Conservation (phyloP, 1,284 basidiomycete genomes). For the Agroathelia rolfsii region DNA sequence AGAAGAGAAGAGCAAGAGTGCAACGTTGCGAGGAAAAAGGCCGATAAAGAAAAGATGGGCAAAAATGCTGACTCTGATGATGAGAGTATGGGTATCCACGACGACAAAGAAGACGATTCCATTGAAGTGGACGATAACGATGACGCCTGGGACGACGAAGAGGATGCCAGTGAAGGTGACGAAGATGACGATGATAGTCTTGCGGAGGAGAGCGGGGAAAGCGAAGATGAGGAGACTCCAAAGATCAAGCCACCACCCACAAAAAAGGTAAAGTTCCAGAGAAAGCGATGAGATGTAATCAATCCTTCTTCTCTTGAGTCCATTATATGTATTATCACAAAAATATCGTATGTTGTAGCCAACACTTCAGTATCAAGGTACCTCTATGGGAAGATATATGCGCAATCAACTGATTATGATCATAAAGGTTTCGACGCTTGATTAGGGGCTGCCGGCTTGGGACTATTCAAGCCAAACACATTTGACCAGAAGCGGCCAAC, state of each 20-base stretch:
- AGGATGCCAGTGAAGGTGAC: conserved; percentile 42
- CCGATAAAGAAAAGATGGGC: conserved; percentile 26
- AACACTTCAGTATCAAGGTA: neutral
- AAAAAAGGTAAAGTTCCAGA: conserved; percentile 27
- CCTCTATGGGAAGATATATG: too few relatives aligned
- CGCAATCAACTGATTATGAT: too few relatives aligned
- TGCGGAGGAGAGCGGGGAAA: conserved; percentile 38
- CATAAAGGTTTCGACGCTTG: too few relatives aligned
- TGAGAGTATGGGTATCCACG: conserved; percentile 16
- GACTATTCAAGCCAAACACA: conserved; percentile 1
- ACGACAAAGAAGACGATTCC: conserved; percentile 28
- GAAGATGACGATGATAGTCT: conserved; percentile 60
- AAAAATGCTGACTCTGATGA: conserved; percentile 27
- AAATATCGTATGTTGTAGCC: neutral
- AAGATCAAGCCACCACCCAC: conserved; percentile 25
- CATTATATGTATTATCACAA: neutral
- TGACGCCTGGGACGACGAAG: conserved; percentile 32
- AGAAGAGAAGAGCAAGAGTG: conserved; percentile 80
- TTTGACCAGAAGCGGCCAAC: conserved; percentile 34
- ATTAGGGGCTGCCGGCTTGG: too few relatives aligned
- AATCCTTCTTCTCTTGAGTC: neutral
- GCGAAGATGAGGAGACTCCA: conserved; percentile 29
- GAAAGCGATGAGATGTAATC: conserved; percentile 9
- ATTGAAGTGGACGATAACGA: conserved; percentile 30
- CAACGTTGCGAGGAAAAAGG: conserved; percentile 78